Evolutionary conservation across 2,329 filamentous ascomycete species (phyloP), one percentile per base, ranked within the genome.

Genomic region (Fusarium phyllophilum): DNA sequence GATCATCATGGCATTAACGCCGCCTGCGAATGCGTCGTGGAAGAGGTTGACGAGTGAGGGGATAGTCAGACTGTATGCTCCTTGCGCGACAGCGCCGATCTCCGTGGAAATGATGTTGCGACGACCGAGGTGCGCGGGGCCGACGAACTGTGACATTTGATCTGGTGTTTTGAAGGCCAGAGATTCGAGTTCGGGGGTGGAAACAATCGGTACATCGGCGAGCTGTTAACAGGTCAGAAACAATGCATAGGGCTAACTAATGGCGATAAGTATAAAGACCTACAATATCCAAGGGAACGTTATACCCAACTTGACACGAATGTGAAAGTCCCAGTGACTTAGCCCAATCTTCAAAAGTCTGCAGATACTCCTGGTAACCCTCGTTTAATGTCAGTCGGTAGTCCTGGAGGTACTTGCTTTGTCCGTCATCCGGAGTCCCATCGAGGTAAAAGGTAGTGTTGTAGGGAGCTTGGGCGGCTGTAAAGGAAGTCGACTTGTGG

Each of bases 241-340:
- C 10, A 18, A 4, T 5, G 5, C 42, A 24, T 26, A 24, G 17
- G 15, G 10, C 26, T 12, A 11, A 0, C 18, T 18, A 18, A 18
- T 15, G 12, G 11, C 1, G 8, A n/a, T 14, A 42, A 42, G 22
- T 2, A n/a, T 1, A 0, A 5, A 20, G 8, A 29, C 44, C 6
- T 48, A 48, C 45, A 4, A 48, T 6, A 20, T 48, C 45, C 1
- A 48, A 17, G 2, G 45, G 45, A 31, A 31, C 12, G 0, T 12
- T 12, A 2, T 48, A 48, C 0, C 45, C 45, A 31, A 48, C 45
- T 8, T 48, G 45, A 0, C 45, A 48, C 4, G 26, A 31, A 6
- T 48, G 45, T 0, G 45, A 48, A 0, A 48, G 45, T 1, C 45
- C 26, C 9, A 48, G 10, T 2, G 45, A 31, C 4, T 11, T 20